A percentile compares a stretch with the other conserved stretches of the same genome.
Evolutionary conservation across 2,329 filamentous ascomycete species (phyloP).

Genomic region (Zymoseptoria passerinii): DNA sequence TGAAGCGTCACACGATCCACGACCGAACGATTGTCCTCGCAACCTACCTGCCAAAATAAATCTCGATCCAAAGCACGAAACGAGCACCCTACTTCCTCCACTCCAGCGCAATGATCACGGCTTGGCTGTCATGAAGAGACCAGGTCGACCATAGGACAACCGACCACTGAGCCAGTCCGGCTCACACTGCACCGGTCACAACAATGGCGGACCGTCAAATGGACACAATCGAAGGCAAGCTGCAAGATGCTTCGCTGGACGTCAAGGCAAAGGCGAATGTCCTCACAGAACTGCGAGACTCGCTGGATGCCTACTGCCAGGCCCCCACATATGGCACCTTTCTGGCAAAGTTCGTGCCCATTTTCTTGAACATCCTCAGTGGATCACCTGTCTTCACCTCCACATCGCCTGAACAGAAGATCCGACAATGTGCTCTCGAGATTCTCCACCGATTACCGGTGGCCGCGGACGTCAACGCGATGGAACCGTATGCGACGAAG

Average conservation of each 20-base stretch:
- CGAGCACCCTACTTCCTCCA: neutral
- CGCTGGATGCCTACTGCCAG: slow-evolving; percentile 77
- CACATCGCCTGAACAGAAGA: slow-evolving; percentile 82
- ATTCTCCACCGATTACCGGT: slow-evolving; percentile 81
- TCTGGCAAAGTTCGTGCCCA: slow-evolving; percentile 77
- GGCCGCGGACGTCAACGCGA: slow-evolving; percentile 55
- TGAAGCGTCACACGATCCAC: neutral
- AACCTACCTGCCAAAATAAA: neutral
- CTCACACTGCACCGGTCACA: neutral
- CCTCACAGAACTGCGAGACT: slow-evolving; percentile 80
- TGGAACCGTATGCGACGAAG: slow-evolving; percentile 82
- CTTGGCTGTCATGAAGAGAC: neutral
- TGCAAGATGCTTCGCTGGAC: slow-evolving; percentile 48
- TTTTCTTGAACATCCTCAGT: slow-evolving; percentile 77
- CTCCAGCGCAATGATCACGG: neutral
- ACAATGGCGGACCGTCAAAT: slow-evolving; percentile 24
- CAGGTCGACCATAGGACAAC: neutral
- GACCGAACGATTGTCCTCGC: neutral
- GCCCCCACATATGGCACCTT: slow-evolving; percentile 71
- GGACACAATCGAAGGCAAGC: slow-evolving; percentile 40
- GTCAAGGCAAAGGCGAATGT: slow-evolving; percentile 71
- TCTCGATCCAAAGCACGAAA: neutral
- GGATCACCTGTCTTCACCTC: slow-evolving; percentile 86
- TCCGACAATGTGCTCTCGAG: slow-evolving; percentile 88
- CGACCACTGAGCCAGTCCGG: neutral